Base-by-base conservation (phyloP, 2,329 filamentous ascomycete genomes). In the Fusarium sp. region DNA sequence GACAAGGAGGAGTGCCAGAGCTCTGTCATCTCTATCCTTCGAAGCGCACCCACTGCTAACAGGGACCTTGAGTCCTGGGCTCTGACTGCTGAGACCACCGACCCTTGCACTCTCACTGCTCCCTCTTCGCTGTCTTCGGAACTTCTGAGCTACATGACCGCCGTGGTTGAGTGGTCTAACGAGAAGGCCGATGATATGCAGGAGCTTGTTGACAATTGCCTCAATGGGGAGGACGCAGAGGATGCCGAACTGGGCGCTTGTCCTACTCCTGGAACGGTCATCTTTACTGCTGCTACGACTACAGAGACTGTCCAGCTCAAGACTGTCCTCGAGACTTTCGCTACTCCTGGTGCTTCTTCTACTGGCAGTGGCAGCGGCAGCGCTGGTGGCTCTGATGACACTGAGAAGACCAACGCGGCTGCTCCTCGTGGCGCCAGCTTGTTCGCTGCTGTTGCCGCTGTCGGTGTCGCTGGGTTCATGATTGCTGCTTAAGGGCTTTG, bases 81-180 rank as follows among this genome's bases (percentile, higher is more conserved):
- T 6, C 24, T 24, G 4, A 42, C 24, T 8, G 61, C 61, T 12
- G 18, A 20, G 16, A 33, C 65, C n/a, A 56, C 48, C 20, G 45
- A 73, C 13, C 28, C 48, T 9, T 73, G 70, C 33, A 71, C 39
- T 35, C 54, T 73, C 14, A 30, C 28, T 30, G 67, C 55, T 38
- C 70, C 70, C 35, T 56, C 61, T 24, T 73, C 70, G 1, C 13
- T 73, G 3, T 73, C 70, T 1, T 61, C 68, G 0, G 56, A 61
- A 4, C n/a, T 73, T 26, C 48, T 73, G 61, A 48, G 39, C 14
- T 73, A 71, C n/a, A 33, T 73, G n/a, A 73, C 70, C 7, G 35
- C 24, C 11, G 12, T 71, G n/a, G 35, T 33, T 9, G 26, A 63
- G 18, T 73, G 67, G 54, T 20, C 39, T 7, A 30, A 38, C 6